Evolutionary conservation across 2,329 filamentous ascomycete species (phyloP), one percentile per base, ranked within the genome.

Genomic region (Arthroderma sp.): DNA sequence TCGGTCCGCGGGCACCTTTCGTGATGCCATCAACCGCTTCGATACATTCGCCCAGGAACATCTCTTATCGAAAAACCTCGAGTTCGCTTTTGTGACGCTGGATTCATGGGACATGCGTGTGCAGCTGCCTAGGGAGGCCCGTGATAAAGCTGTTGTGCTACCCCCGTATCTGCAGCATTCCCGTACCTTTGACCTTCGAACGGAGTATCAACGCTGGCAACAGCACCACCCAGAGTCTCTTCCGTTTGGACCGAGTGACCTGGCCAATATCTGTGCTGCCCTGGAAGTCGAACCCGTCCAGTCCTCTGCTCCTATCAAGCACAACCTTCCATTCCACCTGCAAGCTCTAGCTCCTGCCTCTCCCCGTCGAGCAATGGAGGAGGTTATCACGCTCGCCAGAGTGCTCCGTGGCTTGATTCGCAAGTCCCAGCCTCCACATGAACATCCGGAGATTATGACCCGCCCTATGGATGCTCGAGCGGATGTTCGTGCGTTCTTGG

Each of bases 81-180:
- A 96, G 68, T 98, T 98, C 71, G 91, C 94, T 63, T 98, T 98
- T 72, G 93, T 98, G 61, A 98, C 93, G 43, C 84, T 98, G 67
- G 94, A 97, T 74, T 91, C 91, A 49, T 98, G 93, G 93, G 93
- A 98, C 71, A 84, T 98, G 60, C 89, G 93, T 65, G 93, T 98
- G 59, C 93, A 98, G 79, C 82, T 98, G 69, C 93, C 93, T 52
- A 88, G 93, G 62, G 93, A 98, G 77, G 93, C 93, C 69, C 88
- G 93, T 67, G 93, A 98, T 77, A 98, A 98, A 80, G 87, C 91
- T 64, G 93, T 97, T 43, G 93, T 97, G 55, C 82, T 98, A 37
- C 93, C 93, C 21, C 87, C 91, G 8, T 98, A 98, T 73, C 82
- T 98, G 60, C 93, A 98, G 77, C 93, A 98, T 77, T 96, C 93